Evolutionary conservation across 2,329 filamentous ascomycete genomes (phyloP).

Genomic region (Paramyrothecium roridum): DNA sequence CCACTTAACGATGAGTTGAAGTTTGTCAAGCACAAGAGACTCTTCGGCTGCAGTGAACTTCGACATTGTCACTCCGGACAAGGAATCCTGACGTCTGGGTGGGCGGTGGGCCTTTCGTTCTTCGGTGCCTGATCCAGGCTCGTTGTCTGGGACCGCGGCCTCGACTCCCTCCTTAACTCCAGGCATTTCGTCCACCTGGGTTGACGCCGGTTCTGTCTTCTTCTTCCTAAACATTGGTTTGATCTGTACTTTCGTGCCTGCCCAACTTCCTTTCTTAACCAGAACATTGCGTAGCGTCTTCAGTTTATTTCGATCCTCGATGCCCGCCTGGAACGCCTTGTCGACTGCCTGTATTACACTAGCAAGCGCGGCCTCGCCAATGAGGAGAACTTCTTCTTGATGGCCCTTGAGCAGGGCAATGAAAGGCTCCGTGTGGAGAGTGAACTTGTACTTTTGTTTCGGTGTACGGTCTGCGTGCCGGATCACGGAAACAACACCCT

Average conservation of each 20-base stretch:
- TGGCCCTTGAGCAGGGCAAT: conserved; percentile 93
- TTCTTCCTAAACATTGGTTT: conserved; percentile 98
- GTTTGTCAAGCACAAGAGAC: conserved; percentile 87
- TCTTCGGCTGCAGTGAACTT: conserved; percentile 92
- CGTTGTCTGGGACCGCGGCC: conserved; percentile 14
- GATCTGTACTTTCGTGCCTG: conserved; percentile 97
- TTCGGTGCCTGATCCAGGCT: conserved; percentile 15
- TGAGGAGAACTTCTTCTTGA: conserved; percentile 91
- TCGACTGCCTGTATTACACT: conserved; percentile 90
- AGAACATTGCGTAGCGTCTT: conserved; percentile 80
- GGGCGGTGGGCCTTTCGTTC: conserved; percentile 19
- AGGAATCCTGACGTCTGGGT: conserved; percentile 72
- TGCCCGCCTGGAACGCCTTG: conserved; percentile 69
- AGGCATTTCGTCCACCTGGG: conserved; percentile 30
- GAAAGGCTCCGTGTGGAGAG: conserved; percentile 94
- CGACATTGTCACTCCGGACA: conserved; percentile 87
- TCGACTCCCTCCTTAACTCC: conserved; percentile 24
- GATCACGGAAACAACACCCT: conserved; percentile 95
- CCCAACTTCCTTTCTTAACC: conserved; percentile 88
- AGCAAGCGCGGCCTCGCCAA: conserved; percentile 82
- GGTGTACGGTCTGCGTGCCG: conserved; percentile 95
- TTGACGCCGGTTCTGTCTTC: conserved; percentile 51
- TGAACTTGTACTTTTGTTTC: conserved; percentile 99
- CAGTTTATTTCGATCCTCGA: conserved; percentile 88
- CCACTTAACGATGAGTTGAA: conserved; percentile 98